Percentiles rank a stretch among this genome's conserved stretches.
Evolutionary conservation across 2,329 filamentous ascomycete genomes (phyloP).

Genomic region (Emergomyces africanus): DNA sequence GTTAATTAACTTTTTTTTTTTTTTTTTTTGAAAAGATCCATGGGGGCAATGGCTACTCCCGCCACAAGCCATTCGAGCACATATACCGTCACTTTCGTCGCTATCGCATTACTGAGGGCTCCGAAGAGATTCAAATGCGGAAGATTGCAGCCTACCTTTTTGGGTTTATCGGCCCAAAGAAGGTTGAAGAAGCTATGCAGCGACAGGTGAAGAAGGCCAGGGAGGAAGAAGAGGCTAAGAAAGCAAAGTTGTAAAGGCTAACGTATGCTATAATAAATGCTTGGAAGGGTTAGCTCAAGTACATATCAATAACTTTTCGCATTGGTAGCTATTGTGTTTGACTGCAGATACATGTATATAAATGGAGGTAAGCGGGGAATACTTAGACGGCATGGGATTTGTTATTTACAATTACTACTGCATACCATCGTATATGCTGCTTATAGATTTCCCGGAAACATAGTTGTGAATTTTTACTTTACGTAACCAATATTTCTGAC

Average conservation of each 20-base stretch:
- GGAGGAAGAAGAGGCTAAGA: slow-evolving; percentile 8
- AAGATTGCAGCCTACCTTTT: slow-evolving; percentile 50
- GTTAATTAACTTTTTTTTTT: neutral
- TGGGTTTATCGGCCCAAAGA: slow-evolving; percentile 25
- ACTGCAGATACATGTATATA: neutral
- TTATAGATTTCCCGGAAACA: neutral
- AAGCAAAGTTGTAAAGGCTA: slow-evolving; percentile 5
- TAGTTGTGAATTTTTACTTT: neutral
- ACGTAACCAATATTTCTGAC: neutral
- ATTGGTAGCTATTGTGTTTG: no score
- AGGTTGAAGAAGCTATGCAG: slow-evolving; percentile 4
- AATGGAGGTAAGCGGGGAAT: neutral
- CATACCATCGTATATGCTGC: neutral
- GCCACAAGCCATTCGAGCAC: slow-evolving; percentile 50
- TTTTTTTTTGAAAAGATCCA: slow-evolving; percentile 32
- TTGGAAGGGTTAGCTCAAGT: no score
- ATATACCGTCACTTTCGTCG: slow-evolving; percentile 52
- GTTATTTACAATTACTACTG: no score
- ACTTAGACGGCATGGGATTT: neutral
- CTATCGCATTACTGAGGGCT: slow-evolving; percentile 52
- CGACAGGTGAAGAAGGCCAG: slow-evolving; percentile 9
- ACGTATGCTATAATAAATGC: neutral
- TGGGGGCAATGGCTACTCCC: slow-evolving; percentile 46
- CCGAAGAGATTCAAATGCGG: slow-evolving; percentile 55
- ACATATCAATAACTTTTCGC: no score